Evolutionary conservation across 2,329 filamentous ascomycete species (phyloP).

Genomic region (Epichloe sylvatica): DNA sequence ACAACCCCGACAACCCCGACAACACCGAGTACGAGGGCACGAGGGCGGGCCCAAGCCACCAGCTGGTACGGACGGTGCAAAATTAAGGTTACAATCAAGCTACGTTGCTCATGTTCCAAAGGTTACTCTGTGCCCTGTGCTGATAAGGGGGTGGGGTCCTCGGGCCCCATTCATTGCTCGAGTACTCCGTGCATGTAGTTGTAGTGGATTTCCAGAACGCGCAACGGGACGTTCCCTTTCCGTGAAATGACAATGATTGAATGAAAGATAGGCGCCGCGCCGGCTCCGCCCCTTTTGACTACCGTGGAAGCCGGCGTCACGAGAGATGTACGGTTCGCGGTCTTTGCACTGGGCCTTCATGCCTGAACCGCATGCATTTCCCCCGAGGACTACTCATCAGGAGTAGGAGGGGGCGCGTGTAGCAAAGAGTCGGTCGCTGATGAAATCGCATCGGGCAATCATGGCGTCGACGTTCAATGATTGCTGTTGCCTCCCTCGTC

Average conservation of each 20-base stretch:
- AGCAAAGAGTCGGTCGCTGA: background rate
- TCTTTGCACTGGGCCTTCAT: too few relatives aligned
- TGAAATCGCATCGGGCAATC: background rate
- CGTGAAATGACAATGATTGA: too few relatives aligned
- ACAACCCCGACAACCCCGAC: too few relatives aligned
- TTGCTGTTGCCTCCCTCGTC: background rate
- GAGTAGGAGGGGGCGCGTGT: background rate
- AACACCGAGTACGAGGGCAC: background rate
- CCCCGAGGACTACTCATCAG: background rate
- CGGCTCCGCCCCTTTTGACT: background rate
- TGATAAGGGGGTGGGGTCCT: background rate
- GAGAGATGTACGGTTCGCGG: too few relatives aligned
- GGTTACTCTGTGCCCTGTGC: background rate
- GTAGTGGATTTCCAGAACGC: too few relatives aligned
- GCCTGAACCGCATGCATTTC: too few relatives aligned
- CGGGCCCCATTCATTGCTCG: background rate
- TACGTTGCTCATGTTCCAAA: background rate
- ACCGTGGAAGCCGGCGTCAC: background rate
- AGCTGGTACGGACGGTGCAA: background rate
- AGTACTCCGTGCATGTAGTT: too few relatives aligned
- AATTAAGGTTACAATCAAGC: slow-evolving; percentile 2
- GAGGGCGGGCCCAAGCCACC: background rate
- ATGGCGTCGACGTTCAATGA: background rate
- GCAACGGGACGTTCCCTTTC: too few relatives aligned
- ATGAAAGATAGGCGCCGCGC: too few relatives aligned